These are phyloP conservation scores for Rhizophagus prolifer DNA, from an alignment of 192 early-diverging fungal species.

Conservation along the genomic window DNA sequence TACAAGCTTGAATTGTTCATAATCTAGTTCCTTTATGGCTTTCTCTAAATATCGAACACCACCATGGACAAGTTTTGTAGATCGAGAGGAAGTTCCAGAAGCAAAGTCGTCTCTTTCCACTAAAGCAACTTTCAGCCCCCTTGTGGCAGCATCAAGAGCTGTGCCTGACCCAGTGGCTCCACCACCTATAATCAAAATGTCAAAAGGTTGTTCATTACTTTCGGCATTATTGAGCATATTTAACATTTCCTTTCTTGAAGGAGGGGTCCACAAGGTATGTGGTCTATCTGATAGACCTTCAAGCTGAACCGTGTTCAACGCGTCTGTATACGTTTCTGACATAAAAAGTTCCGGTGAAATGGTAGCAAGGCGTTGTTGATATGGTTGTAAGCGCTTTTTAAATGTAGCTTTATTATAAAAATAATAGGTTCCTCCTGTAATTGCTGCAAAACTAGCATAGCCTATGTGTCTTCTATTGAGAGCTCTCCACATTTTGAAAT, in stretches of 20 bases:
- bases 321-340: slow-evolving; percentile 5
- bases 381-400: slow-evolving; percentile 3
- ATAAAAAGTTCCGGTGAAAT: slow-evolving; percentile 4
- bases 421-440: not conserved
- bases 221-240: slow-evolving; percentile 55
- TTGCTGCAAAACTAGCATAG: not conserved
- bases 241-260: slow-evolving; percentile 71
- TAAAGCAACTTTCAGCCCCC: slow-evolving; percentile 89
- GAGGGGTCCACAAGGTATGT: slow-evolving; percentile 74
- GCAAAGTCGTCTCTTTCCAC: slow-evolving; percentile 97
- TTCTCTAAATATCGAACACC: slow-evolving; percentile 97
- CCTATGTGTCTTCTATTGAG: not conserved
- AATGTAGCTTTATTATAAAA: slow-evolving; percentile 3
- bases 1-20: slow-evolving; percentile 96
- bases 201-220: slow-evolving; percentile 52
- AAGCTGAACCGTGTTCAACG: slow-evolving; percentile 20
- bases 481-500: slow-evolving; percentile 8
- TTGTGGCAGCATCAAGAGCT: slow-evolving; percentile 89
- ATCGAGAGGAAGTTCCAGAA: slow-evolving; percentile 85
- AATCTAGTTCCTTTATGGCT: slow-evolving; percentile 90
- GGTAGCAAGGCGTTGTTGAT: not conserved
- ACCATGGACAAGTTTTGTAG: slow-evolving; percentile 96
- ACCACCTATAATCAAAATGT: slow-evolving; percentile 90
- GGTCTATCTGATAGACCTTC: slow-evolving; percentile 42
- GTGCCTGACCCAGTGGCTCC: slow-evolving; percentile 94